A percentile compares a stretch with the other conserved stretches of the same genome.
phyloP scores from a whole-genome alignment of 108 stramenopile species.

The Cyclotella cryptica region DNA sequence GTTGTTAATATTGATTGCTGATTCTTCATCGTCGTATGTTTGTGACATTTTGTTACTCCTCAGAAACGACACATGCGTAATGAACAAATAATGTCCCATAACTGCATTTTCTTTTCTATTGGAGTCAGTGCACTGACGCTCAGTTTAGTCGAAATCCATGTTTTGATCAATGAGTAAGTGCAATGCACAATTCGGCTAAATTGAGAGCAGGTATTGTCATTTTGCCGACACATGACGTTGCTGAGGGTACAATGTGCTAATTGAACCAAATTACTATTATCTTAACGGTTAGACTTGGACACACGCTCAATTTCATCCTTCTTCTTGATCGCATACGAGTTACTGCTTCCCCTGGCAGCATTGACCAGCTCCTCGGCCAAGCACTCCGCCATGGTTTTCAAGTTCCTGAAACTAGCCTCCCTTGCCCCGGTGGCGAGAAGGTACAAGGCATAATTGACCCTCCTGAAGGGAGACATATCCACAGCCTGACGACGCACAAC shows the following conservation, averaged over 20 bases:
- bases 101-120: too few relatives aligned
- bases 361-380: conserved; percentile 99
- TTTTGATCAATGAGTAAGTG: too few relatives aligned
- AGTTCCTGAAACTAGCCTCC: conserved; percentile 99
- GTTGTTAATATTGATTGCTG: conserved; percentile 33
- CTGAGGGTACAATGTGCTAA: neutral
- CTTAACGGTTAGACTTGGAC: conserved; percentile 99
- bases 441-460: conserved; percentile 99
- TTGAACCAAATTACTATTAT: neutral
- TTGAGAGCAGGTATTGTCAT: too few relatives aligned
- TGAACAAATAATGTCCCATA: too few relatives aligned
- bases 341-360: conserved; percentile 98
- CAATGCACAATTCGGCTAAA: too few relatives aligned
- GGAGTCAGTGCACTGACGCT: too few relatives aligned
- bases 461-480: conserved; percentile 99
- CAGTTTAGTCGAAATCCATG: too few relatives aligned
- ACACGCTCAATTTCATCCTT: conserved; percentile 99
- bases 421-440: conserved; percentile 98
- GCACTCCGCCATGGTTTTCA: conserved; percentile 99
- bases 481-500: conserved; percentile 99
- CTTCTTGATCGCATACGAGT: conserved; percentile 99
- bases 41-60: too few relatives aligned
- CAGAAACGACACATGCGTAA: too few relatives aligned
- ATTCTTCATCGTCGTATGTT: neutral
- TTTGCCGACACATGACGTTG: too few relatives aligned